Base-by-base conservation (phyloP, 2,329 filamentous ascomycete genomes). In the Tolypocladium nubicola region DNA sequence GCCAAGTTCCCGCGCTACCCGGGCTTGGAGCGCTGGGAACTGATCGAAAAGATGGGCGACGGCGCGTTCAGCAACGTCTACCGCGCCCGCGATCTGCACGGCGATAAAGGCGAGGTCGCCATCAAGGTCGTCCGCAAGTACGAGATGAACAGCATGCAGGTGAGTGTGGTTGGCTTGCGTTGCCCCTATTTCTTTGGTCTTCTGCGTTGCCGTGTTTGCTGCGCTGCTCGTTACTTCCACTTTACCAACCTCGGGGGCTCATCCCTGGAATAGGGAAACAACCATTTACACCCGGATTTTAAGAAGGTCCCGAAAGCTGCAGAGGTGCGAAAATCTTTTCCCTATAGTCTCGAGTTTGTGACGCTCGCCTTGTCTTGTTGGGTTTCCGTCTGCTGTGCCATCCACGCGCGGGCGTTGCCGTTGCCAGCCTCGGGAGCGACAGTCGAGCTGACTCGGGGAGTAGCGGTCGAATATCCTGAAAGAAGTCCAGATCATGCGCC, bases 91-190 rank as follows among this genome's bases (percentile, higher is more conserved):
- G 94, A 99, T 71, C 71, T 76, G 52, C 80, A 85, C 7, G 88
- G 89, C 45, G 79, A 86, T 61, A 82, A 83, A 61, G 85, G 83
- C 63, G 87, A 97, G 70, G 91, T 94, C 39, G 94, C 93, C 65
- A 97, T 99, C 80, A 99, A 99, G 75, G 94, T 99, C 55, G 94
- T 99, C 62, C 88, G 94, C 69, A 97, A 97, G 76, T 97, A 90
- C 71, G 94, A 99, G 76, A 97, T 99, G 90, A 97, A 96, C 76
- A 92, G 87, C 64, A 91, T 88, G 79, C 94, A 97, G 90, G 94
- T 99, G 83, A 83, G 91, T 87, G 30, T 39, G 30, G 16, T n/a
- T 54, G 21, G 21, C 38, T 16, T 35, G 43, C 56, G 54, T 60
- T 35, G 54, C 56, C 49, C 63, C 61, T 58, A 60, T 53, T 62